Evolutionary conservation across 768 basidiomycete genomes (phyloP).

Genomic region (Suillus occidentalis): DNA sequence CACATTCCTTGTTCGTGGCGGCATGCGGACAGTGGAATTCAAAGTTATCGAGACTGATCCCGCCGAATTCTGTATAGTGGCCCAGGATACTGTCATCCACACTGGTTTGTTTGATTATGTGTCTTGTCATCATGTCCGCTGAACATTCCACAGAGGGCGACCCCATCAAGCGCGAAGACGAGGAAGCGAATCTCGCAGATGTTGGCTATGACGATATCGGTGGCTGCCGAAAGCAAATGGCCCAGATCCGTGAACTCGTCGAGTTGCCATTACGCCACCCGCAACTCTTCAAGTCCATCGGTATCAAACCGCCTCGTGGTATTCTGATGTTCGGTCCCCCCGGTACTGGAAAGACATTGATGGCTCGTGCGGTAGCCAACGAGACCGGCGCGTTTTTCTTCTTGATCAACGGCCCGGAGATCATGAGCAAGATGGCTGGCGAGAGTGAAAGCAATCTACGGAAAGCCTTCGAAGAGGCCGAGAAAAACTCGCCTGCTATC

Average conservation of each 20-base stretch:
- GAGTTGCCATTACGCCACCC: conserved; percentile 98
- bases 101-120: conserved; percentile 49
- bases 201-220: conserved; percentile 99
- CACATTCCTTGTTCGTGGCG: no score
- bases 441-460: conserved; percentile 96
- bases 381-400: conserved; percentile 99
- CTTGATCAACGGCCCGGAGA: conserved; percentile 99
- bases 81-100: conserved; percentile 97
- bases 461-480: conserved; percentile 99
- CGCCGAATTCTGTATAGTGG: conserved; percentile 97
- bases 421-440: conserved; percentile 99
- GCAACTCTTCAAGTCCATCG: conserved; percentile 99
- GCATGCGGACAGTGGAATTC: conserved; percentile 98
- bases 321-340: conserved; percentile 99
- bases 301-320: conserved; percentile 99
- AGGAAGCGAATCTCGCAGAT: conserved; percentile 93
- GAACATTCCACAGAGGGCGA: conserved; percentile 74
- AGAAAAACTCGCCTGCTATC: conserved; percentile 99
- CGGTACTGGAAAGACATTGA: conserved; percentile 98
- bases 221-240: conserved; percentile 99
- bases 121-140: conserved; percentile 1
- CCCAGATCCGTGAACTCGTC: conserved; percentile 98
- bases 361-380: conserved; percentile 99
- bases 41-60: conserved; percentile 99
- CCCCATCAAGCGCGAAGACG: conserved; percentile 97